Evolutionary conservation across 2,329 filamentous ascomycete genomes (phyloP).

Genomic region (Microdochium bolleyi): DNA sequence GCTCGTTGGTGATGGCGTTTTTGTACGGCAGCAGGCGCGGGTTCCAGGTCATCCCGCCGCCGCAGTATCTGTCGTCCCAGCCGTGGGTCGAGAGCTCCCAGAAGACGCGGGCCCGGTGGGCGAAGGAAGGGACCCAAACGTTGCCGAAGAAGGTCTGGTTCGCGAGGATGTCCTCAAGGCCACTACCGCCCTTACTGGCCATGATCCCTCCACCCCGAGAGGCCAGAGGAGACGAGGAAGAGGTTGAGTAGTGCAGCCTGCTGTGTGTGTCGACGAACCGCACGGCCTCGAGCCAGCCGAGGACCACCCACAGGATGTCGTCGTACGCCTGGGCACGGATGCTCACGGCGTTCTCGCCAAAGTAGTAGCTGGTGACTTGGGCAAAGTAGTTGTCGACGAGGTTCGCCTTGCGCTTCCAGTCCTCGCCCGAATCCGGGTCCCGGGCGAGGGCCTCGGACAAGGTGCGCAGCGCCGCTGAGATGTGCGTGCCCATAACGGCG

Average conservation of each 20-base stretch:
- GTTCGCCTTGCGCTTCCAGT: constrained; percentile 57
- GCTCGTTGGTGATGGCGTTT: constrained; percentile 91
- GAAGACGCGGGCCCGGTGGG: constrained; percentile 76
- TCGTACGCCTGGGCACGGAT: constrained; percentile 75
- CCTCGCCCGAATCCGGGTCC: constrained; percentile 13
- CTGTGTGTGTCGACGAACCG: constrained; percentile 69
- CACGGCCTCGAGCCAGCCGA: constrained; percentile 81
- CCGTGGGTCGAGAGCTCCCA: constrained; percentile 73
- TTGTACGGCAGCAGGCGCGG: constrained; percentile 77
- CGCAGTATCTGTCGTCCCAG: constrained; percentile 76
- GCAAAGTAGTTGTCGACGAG: constrained; percentile 77
- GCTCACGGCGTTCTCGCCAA: constrained; percentile 71
- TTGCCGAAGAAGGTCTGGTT: constrained; percentile 64
- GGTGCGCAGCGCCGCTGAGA: constrained; percentile 66
- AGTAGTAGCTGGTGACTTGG: constrained; percentile 72
- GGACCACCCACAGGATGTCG: constrained; percentile 91
- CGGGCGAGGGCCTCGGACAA: constrained; percentile 52
- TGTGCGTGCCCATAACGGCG: constrained; percentile 72
- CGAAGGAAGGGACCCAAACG: constrained; percentile 68
- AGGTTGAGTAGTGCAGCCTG: constrained; percentile 43
- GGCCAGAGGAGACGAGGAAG: neutral
- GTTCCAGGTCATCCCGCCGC: constrained; percentile 88
- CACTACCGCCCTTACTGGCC: constrained; percentile 12
- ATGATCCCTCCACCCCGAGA: neutral
- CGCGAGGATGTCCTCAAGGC: constrained; percentile 21